Base-by-base conservation (phyloP, 805 yeast genomes). In the Danielozyma ontarioensis region DNA sequence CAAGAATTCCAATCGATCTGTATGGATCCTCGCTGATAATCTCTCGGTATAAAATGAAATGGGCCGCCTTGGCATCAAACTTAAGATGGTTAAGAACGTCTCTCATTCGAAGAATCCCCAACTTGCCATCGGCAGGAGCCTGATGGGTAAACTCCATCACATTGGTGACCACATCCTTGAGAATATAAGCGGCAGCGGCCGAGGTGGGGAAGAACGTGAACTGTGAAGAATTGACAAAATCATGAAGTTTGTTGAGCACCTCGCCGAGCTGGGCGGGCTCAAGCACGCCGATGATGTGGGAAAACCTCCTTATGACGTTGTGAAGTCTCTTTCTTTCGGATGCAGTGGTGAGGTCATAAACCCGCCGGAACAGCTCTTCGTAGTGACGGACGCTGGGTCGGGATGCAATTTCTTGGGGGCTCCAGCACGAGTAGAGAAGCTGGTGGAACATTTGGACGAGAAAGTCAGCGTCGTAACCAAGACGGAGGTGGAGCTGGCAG, bases 21-120 rank as follows among this genome's bases (percentile, higher is more conserved):
- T 15, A 17, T 2, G 67, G 66, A 29, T 55, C 51, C 4, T 46
- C 49, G 18, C 39, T 36, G n/a, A 59, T 56, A 42, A 60, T 44
- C 21, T 43, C 30, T 35, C 50, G 47, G 30, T 48, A 51, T n/a
- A 59, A 25, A 26, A 31, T 34, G 19, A 47, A 49, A 31, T 45
- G 47, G 19, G 36, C 28, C 17, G 31, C 28, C 13, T 36, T 12
- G 15, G 47, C 33, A 27, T 40, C 34, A 22, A 44, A 47, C 5
- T 40, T 23, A 17, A 55, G 33, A 3, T 32, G 32, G 13, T 42
- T 31, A 3, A 55, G 33, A 3, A 56, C 33, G 24, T 46, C 48
- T 19, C 53, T 40, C 38, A 55, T 45, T 26, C 46, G 42, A 10
- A 35, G 17, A 3, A 55, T 40, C n/a, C n/a, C n/a, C n/a, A n/a